These are phyloP conservation scores for Phyllostachys edulis DNA, from an alignment of 176 grass and related monocot genomes.

Conservation along the genomic window DNA sequence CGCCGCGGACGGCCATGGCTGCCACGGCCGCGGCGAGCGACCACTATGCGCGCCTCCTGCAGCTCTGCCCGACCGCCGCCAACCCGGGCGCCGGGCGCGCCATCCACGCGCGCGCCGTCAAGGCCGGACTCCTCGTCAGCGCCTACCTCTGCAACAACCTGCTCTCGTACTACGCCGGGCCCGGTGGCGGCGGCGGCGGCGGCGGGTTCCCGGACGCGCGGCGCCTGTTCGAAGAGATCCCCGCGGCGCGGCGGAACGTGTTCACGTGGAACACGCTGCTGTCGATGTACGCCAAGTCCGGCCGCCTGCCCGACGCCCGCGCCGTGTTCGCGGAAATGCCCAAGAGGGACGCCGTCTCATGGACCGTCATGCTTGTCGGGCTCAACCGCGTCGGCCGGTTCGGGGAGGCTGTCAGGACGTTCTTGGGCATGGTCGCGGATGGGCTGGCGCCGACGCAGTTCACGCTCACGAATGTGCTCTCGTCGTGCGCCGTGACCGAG, in stretches of 20 bases:
- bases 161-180: constrained; percentile 53
- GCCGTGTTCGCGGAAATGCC: constrained; percentile 72
- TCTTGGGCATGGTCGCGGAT: constrained; percentile 58
- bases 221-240: constrained; percentile 57
- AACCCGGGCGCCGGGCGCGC: constrained; percentile 43
- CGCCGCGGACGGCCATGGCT: constrained; percentile 10
- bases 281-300: constrained; percentile 56
- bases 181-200: neutral
- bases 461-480: constrained; percentile 73
- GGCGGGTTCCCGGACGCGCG: constrained; percentile 28
- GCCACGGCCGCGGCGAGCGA: constrained; percentile 11
- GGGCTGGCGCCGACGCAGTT: constrained; percentile 65
- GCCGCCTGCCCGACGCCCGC: constrained; percentile 37
- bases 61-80: constrained; percentile 16
- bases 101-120: constrained; percentile 68
- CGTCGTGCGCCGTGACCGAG: constrained; percentile 44
- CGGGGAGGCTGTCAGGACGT: constrained; percentile 40
- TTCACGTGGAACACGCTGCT: constrained; percentile 86
- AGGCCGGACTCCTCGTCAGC: constrained; percentile 60
- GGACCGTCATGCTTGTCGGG: constrained; percentile 73
- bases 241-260: constrained; percentile 34
- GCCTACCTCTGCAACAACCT: constrained; percentile 77
- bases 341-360: constrained; percentile 66
- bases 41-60: constrained; percentile 58
- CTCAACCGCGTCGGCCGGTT: constrained; percentile 59